Conservation (phyloP, 306 rosid genomes). For the Corylus americana region DNA sequence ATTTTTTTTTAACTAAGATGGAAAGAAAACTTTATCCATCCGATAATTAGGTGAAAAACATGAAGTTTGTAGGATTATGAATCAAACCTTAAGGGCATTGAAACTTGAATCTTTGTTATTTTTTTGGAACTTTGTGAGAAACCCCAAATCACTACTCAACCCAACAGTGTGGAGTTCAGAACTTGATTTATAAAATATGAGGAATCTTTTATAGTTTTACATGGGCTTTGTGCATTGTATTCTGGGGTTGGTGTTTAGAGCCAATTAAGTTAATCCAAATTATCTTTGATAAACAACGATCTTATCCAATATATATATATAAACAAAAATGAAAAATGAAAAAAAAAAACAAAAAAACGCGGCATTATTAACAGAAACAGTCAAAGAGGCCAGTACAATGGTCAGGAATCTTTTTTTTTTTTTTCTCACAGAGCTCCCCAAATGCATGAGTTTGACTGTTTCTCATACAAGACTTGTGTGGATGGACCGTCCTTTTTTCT, state of each 20-base stretch:
- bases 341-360: neutral
- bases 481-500: neutral
- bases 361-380: neutral
- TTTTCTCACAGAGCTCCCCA: neutral
- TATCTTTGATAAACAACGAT: neutral
- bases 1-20: no score
- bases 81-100: neutral
- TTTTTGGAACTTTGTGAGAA: neutral
- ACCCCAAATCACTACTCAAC: no score
- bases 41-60: no score
- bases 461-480: neutral
- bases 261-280: neutral
- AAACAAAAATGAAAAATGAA: neutral
- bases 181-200: no score
- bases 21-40: no score
- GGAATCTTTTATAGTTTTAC: no score
- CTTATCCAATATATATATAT: neutral
- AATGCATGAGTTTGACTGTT: slow-evolving; percentile 24
- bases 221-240: no score
- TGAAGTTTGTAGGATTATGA: neutral
- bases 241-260: no score
- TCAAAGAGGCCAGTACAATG: neutral
- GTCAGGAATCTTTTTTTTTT: neutral
- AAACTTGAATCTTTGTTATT: neutral
- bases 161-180: no score